A percentile compares a stretch with the other conserved stretches of the same genome.
Conservation (phyloP, 1,284 basidiomycete genomes). For the Marasmius tenuissimus region DNA sequence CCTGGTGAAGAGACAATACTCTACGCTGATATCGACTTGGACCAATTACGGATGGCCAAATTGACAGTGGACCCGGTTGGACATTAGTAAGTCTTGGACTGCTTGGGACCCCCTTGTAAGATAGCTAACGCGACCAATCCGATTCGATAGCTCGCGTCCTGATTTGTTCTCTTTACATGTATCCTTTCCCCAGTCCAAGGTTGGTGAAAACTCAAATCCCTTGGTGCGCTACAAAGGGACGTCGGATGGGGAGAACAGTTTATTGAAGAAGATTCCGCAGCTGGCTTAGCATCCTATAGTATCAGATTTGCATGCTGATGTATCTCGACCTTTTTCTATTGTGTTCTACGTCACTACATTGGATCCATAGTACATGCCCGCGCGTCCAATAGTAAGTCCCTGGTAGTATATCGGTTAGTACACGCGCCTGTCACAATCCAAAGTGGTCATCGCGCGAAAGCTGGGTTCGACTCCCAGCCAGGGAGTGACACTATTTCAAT, state of each 20-base stretch:
- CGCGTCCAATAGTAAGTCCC: too few relatives aligned
- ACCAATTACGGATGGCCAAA: constrained; percentile 12
- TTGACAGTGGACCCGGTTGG: constrained; percentile 17
- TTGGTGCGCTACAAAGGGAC: neutral
- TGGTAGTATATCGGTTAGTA: too few relatives aligned
- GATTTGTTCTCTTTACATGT: constrained; percentile 16
- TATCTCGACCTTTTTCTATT: too few relatives aligned
- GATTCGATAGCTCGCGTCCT: constrained; percentile 15
- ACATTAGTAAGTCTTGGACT: constrained; percentile 16
- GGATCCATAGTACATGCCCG: too few relatives aligned
- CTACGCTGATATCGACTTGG: constrained; percentile 20
- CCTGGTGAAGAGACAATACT: constrained; percentile 17
- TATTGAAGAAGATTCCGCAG: neutral
- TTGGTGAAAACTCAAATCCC: neutral
- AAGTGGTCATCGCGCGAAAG: too few relatives aligned
- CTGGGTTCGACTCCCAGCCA: too few relatives aligned
- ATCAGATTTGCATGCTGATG: too few relatives aligned
- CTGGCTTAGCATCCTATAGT: neutral
- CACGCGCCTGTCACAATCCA: too few relatives aligned
- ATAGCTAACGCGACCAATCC: neutral
- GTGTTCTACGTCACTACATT: too few relatives aligned
- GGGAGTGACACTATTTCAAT: too few relatives aligned
- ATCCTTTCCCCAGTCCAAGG: neutral
- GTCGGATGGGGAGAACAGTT: neutral
- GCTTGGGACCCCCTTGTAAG: neutral